Base-by-base conservation (phyloP, 306 rosid species). In the Coriaria nepalensis region DNA sequence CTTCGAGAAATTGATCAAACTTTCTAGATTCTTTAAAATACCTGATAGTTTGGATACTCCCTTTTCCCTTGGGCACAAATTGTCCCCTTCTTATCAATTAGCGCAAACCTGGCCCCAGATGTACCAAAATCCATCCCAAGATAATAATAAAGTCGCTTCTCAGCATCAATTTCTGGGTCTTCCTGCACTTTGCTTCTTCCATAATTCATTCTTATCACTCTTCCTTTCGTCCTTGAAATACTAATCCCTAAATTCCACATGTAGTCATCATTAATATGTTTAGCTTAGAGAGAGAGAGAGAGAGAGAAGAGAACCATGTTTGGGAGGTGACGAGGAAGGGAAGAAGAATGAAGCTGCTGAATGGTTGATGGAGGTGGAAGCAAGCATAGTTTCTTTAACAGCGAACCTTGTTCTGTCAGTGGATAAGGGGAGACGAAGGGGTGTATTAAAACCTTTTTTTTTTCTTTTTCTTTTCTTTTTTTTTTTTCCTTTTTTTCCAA, bases 71-170 rank as follows among this genome's bases (percentile, higher is more conserved):
- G 80, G 6, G 84, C 78, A 5, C 63, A 76, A 70, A 81, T 67
- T 9, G 63, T 43, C 9, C 93, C 83, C 13, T 13, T 56, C 39
- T 62, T 69, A 66, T 88, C 82, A 40, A 88, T 84, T 35, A 84
- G 45, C 3, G 90, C 78, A 64, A 88, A 88, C 61, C 97, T 76
- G 9, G 97, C 97, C 13, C 93, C 82, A 2, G 90, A 81, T 14
- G 97, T 88, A 13, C 95, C 97, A 55, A 88, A 84, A 54, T 84
- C 97, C 83, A 88, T 62, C 12, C 95, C 93, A 8, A 88, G 95
- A n/a, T n/a, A n/a, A n/a, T n/a, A n/a, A 74, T 78, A 88, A 45
- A 84, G 86, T 66, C 57, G 56, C 33, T 64, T 75, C 42, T 66
- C 45, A 47, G 11, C 40, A 43, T 51, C 59, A 66, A 49, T 42